phyloP scores from a whole-genome alignment of 164 flowering plant genomes.

The Stephania japonica region DNA sequence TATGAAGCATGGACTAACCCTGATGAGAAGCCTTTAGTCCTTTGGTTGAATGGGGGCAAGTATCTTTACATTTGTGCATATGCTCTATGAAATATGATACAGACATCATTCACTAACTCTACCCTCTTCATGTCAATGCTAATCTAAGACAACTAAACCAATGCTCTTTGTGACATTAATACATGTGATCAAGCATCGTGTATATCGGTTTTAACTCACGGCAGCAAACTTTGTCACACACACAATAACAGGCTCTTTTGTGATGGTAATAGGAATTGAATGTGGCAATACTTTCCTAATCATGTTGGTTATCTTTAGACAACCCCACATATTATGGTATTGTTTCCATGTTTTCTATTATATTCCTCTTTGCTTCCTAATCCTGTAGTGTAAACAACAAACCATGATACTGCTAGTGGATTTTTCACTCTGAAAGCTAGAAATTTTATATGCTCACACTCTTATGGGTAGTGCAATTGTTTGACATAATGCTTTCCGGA shows the following conservation, averaged over 20 bases:
- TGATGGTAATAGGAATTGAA: not conserved
- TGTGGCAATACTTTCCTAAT: not conserved
- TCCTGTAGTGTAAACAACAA: not conserved
- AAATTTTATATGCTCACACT: not conserved
- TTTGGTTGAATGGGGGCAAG: conserved; percentile 34
- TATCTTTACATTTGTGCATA: not conserved
- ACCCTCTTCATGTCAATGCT: not conserved
- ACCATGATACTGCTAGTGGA: too few relatives aligned
- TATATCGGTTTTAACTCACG: not conserved
- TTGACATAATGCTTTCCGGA: conserved; percentile 1
- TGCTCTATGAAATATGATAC: not conserved
- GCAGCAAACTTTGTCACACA: conserved; percentile 2
- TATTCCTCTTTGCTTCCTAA: not conserved
- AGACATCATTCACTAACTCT: not conserved
- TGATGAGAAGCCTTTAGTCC: conserved; percentile 25
- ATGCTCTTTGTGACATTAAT: not conserved
- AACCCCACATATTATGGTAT: conserved; percentile 7
- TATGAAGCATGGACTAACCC: conserved; percentile 20
- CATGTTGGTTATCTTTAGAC: conserved; percentile 21
- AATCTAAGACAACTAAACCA: not conserved
- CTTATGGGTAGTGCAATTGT: not conserved
- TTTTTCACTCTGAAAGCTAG: not conserved
- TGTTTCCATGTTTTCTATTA: not conserved
- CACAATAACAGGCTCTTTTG: not conserved
- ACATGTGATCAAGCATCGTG: not conserved